Evolutionary conservation across 2,329 filamentous ascomycete species (phyloP).

Genomic region (Magnaporthiopsis incrustans): DNA sequence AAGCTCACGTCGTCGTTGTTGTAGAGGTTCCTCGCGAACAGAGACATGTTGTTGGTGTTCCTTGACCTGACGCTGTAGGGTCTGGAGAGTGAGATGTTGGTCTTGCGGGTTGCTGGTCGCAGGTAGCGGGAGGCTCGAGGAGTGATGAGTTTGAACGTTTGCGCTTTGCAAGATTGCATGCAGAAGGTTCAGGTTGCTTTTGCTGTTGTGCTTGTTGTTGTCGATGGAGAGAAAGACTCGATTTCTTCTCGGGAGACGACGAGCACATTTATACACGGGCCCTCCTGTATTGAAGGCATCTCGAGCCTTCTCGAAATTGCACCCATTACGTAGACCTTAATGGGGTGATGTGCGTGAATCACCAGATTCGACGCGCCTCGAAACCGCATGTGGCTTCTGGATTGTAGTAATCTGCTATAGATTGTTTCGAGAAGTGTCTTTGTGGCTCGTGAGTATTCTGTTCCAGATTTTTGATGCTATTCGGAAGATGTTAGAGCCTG

Average conservation of each 20-base stretch:
- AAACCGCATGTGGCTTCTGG: neutral
- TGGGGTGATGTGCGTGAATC: neutral
- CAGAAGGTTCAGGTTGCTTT: neutral
- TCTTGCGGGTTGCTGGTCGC: neutral
- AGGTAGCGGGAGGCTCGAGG: neutral
- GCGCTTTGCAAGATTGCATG: neutral
- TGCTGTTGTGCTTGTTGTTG: neutral
- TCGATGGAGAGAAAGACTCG: neutral
- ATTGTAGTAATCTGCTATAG: neutral
- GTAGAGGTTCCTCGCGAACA: slow-evolving; percentile 45
- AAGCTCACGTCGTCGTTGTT: slow-evolving; percentile 16
- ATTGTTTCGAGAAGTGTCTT: neutral
- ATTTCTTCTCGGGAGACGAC: neutral
- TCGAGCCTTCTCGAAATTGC: neutral
- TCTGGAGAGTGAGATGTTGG: neutral
- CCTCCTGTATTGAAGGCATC: neutral
- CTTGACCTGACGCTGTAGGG: neutral
- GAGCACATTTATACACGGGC: neutral
- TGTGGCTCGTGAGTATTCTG: neutral
- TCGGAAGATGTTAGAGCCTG: neutral
- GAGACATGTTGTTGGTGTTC: slow-evolving; percentile 42
- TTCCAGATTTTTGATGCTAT: neutral
- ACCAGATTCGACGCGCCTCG: neutral
- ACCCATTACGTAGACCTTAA: neutral
- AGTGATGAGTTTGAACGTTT: neutral